phyloP scores from a whole-genome alignment of 768 basidiomycete genomes.

The Podaxis pistillaris region DNA sequence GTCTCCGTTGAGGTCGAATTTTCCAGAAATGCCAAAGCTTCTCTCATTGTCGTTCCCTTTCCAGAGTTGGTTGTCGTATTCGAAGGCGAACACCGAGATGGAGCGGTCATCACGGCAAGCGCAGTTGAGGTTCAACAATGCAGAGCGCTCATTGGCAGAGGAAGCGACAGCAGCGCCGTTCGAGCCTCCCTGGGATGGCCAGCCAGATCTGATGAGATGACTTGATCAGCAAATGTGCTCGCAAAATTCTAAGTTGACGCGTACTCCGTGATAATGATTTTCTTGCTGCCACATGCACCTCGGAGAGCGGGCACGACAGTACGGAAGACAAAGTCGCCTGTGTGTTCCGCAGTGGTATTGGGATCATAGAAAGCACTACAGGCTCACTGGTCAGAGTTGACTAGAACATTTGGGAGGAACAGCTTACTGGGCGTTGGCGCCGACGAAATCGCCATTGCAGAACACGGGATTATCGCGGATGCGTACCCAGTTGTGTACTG shows the following conservation, averaged over 20 bases:
- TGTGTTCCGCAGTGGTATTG: constrained; percentile 26
- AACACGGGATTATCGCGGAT: constrained; percentile 31
- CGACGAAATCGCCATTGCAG: constrained; percentile 36
- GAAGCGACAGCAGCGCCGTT: constrained; percentile 31
- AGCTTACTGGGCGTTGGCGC: constrained; percentile 38
- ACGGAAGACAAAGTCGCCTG: constrained; percentile 38
- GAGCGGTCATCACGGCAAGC: constrained; percentile 29
- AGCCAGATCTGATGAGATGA: constrained; percentile 30
- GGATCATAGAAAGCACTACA: constrained; percentile 36
- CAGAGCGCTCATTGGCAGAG: constrained; percentile 28
- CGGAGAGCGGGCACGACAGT: constrained; percentile 37
- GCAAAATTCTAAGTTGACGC: neutral
- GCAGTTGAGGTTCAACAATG: constrained; percentile 34
- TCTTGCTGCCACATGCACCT: constrained; percentile 35
- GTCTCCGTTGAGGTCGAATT: constrained; percentile 27
- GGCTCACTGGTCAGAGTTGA: neutral
- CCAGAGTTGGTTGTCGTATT: constrained; percentile 38
- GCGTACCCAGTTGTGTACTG: constrained; percentile 37
- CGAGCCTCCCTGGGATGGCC: constrained; percentile 35
- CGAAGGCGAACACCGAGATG: constrained; percentile 36
- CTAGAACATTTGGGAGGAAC: neutral
- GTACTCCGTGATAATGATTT: constrained; percentile 35
- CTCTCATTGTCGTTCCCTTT: constrained; percentile 35
- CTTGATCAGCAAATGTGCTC: neutral
- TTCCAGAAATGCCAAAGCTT: constrained; percentile 38